A percentile compares a stretch with the other conserved stretches of the same genome.
Conservation (phyloP, 495 filamentous ascomycete genomes). For the Penicillium crystallinum region DNA sequence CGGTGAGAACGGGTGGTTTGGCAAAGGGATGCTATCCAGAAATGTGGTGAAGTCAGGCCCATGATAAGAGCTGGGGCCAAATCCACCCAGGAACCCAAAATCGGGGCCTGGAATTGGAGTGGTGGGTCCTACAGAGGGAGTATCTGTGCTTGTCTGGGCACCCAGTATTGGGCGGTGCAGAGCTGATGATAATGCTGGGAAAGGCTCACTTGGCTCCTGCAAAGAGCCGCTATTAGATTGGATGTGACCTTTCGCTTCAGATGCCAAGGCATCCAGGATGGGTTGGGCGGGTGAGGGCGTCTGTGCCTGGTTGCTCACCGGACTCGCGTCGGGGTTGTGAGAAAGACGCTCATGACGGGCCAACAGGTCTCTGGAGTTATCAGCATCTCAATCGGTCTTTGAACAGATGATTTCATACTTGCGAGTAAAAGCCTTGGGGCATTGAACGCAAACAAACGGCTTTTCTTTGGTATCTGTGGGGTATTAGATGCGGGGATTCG, state of each 20-base stretch:
- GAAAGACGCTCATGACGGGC: constrained; percentile 35
- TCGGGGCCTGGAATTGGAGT: constrained; percentile 17
- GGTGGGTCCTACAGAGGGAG: constrained; percentile 14
- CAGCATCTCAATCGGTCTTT: not conserved
- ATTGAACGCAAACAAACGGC: constrained; percentile 33
- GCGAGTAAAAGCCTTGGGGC: constrained; percentile 39
- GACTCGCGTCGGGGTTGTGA: constrained; percentile 21
- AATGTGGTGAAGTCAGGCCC: constrained; percentile 40
- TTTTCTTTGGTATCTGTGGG: constrained; percentile 41
- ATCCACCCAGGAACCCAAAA: constrained; percentile 27
- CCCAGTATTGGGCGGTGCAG: constrained; percentile 14
- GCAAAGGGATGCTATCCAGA: constrained; percentile 37
- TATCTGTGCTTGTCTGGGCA: constrained; percentile 9
- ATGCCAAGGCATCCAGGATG: constrained; percentile 29
- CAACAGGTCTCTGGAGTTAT: constrained; percentile 27
- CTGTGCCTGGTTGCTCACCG: constrained; percentile 9
- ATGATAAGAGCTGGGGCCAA: constrained; percentile 19
- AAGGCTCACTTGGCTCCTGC: constrained; percentile 6
- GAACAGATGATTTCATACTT: too few relatives aligned
- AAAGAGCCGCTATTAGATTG: constrained; percentile 10
- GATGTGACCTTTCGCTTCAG: constrained; percentile 27
- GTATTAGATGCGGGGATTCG: constrained; percentile 9
- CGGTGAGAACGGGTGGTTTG: constrained; percentile 37
- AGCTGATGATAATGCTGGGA: not conserved
- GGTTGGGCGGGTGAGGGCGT: constrained; percentile 20